phyloP scores from a whole-genome alignment of 2,329 filamentous ascomycete genomes.

The Amauroascus verrucosus region DNA sequence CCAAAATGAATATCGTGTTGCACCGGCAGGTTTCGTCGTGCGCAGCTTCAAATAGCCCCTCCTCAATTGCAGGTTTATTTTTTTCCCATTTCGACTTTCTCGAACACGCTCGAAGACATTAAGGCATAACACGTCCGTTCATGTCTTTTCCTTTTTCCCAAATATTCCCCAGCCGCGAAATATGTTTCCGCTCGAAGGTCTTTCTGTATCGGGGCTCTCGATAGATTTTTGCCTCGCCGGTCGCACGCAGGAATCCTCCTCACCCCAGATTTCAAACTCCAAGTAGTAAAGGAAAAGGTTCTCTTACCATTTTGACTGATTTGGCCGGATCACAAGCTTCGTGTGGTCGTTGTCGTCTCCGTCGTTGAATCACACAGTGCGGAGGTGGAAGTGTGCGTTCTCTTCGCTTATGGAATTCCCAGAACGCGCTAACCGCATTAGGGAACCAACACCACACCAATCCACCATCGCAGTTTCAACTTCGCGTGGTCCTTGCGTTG shows the following conservation, averaged over 20 bases:
- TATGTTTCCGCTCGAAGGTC: not conserved
- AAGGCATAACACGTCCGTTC: not conserved
- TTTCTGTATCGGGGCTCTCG: not conserved
- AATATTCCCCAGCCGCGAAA: not conserved
- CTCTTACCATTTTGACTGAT: slow-evolving; percentile 41
- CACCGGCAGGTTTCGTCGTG: not conserved
- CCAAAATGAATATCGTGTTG: not conserved
- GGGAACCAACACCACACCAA: slow-evolving; percentile 1
- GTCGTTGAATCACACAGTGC: slow-evolving; percentile 33
- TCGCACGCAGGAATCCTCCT: slow-evolving; percentile 11
- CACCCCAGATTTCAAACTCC: slow-evolving; percentile 17
- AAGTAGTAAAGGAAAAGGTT: slow-evolving; percentile 16
- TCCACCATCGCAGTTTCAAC: not conserved
- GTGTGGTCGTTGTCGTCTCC: slow-evolving; percentile 22
- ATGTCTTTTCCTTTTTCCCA: not conserved
- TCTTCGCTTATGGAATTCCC: slow-evolving; percentile 35
- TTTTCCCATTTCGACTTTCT: not conserved
- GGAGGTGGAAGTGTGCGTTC: slow-evolving; percentile 35
- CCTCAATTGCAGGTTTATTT: not conserved
- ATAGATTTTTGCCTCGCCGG: not conserved
- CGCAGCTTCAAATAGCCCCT: not conserved
- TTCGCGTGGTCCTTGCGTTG: not conserved
- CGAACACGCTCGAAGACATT: not conserved
- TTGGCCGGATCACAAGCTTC: slow-evolving; percentile 33
- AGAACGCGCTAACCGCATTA: slow-evolving; percentile 16